Base-by-base conservation (phyloP, 345 rosid genomes). In the Camelina sativa region DNA sequence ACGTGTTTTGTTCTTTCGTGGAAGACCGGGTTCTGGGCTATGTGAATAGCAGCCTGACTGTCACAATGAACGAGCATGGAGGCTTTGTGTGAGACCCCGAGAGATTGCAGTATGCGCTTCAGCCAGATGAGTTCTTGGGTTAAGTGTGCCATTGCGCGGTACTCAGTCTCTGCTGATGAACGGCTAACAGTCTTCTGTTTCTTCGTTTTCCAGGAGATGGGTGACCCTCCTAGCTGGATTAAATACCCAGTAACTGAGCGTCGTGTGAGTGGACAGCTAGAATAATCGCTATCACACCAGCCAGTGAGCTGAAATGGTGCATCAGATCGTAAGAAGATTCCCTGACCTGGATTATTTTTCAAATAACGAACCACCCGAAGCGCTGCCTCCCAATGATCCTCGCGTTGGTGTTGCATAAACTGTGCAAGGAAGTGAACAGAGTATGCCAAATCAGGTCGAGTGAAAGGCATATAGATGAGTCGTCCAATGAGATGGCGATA, bases 181-280 rank as follows among this genome's bases (percentile, higher is more conserved):
- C 1, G 5, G 11, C 57, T 23, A 0, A 23, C 16, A 0, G 32
- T 53, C 0, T 1, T 0, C 0, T 53, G 8, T 2, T 53, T 53
- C 2, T 3, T 2, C 0, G 32, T 53, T 5, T 53, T 53, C 57
- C 16, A 22, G 0, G 57, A 22, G 3, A 53, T 5, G 0, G 32
- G 57, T 0, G 34, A 30, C 7, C 34, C n/a, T 11, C 34, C n/a
- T 0, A 53, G 2, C 1, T 53, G 8, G 0, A 53, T 7, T 0
- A 53, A 3, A 1, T 22, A 53, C 0, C 57, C n/a, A 0, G 1
- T 22, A 0, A 53, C 32, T 0, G n/a, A 53, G 0, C 15, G 3
- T 0, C 57, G 12, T 0, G n/a, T 52, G 0, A 52, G 0, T 0
- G 32, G 57, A 10, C n/a, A 22, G 0, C 3, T 11, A 0, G 32